These are phyloP conservation scores for Solanum bukasovii DNA, from an alignment of 257 asterid genomes.

Conservation along the genomic window DNA sequence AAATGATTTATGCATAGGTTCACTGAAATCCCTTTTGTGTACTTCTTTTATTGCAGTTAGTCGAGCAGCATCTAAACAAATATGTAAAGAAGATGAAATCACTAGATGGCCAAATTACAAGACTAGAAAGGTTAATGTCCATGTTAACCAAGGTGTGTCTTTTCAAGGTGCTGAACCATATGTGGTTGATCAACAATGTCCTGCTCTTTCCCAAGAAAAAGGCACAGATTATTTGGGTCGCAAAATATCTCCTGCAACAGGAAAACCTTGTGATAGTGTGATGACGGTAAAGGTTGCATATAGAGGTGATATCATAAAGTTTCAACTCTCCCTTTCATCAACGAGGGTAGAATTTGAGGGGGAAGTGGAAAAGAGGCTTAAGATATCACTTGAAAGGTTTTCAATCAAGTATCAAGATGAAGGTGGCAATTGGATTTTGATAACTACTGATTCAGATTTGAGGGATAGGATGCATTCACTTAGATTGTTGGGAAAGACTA, in stretches of 20 bases:
- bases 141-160: not conserved
- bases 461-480: not conserved
- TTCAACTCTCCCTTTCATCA: conserved; percentile 1
- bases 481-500: not conserved
- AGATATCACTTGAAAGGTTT: not conserved
- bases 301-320: conserved; percentile 6
- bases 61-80: not conserved
- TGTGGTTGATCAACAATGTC: not conserved
- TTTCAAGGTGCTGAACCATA: not conserved
- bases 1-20: not conserved
- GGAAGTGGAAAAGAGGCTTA: conserved; percentile 13
- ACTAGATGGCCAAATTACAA: not conserved
- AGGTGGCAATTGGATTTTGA: not conserved
- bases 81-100: not conserved
- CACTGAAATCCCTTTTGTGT: not conserved
- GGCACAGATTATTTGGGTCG: not conserved
- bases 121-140: not conserved
- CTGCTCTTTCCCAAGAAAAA: not conserved
- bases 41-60: not conserved
- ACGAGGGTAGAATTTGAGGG: not conserved
- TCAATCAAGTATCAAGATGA: conserved; percentile 6
- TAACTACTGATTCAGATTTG: conserved; percentile 1
- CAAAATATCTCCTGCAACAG: not conserved
- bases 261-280: not conserved
- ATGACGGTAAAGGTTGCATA: not conserved